Percentiles rank a stretch among this genome's conserved stretches.
phyloP scores from a whole-genome alignment of 306 rosid species.

The Ormosia emarginata region DNA sequence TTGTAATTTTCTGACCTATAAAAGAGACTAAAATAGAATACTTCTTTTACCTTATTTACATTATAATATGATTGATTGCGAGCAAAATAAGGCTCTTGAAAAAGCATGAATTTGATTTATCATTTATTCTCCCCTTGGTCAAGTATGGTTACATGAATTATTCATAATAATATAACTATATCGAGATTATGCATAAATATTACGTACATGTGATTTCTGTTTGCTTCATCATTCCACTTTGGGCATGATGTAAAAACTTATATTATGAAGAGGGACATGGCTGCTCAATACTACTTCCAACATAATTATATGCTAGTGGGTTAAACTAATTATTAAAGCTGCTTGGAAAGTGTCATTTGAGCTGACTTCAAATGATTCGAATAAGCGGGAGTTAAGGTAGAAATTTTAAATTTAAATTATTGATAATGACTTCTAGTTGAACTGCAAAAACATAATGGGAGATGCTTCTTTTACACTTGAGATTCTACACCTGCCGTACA shows the following conservation, averaged over 20 bases:
- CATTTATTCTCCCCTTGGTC: neutral
- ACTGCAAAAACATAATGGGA: neutral
- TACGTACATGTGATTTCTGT: neutral
- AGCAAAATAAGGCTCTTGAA: neutral
- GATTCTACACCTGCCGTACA: no score
- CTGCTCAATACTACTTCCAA: neutral
- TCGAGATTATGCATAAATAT: neutral
- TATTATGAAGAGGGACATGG: neutral
- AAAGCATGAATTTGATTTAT: neutral
- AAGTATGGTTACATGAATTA: neutral
- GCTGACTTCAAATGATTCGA: neutral
- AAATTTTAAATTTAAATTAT: neutral
- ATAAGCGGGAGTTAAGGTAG: neutral
- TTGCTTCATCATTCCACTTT: neutral
- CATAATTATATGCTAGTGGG: constrained; percentile 3
- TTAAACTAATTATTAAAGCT: neutral
- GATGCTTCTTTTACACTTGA: no score
- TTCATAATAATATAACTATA: neutral
- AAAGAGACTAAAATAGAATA: no score
- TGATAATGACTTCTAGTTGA: neutral
- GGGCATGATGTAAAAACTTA: neutral
- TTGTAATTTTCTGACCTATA: neutral
- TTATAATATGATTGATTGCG: neutral
- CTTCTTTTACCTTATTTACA: neutral
- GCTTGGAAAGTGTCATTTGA: neutral